Base-by-base conservation (phyloP, 2,329 filamentous ascomycete species). In the Sporothrix luriei region DNA sequence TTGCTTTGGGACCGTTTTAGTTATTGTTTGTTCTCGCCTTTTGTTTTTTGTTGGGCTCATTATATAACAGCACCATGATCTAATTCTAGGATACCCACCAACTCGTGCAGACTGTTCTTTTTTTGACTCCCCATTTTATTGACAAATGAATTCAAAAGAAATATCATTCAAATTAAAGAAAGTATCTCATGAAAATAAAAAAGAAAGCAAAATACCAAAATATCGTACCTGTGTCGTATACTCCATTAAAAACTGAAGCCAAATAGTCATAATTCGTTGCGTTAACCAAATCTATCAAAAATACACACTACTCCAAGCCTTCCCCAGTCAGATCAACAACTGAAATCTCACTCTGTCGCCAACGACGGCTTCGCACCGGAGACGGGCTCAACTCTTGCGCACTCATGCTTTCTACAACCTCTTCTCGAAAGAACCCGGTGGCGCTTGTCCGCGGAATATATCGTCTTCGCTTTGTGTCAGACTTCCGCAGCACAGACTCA, bases 351-450 rank as follows among this genome's bases (percentile, higher is more conserved):
- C 67, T 69, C 5, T 59, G 29, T 11, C 51, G 70, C 70, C 70
- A 71, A n/a, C 64, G 49, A n/a, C 51, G 55, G 26, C 54, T 33
- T 11, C 62, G 29, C 4, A 3, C 26, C 2, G 24, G 21, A 14
- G 40, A 52, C n/a, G 49, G 49, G 51, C 65, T 54, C 49, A 19
- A 38, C n/a, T n/a, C n/a, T n/a, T 21, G 19, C 57, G 26, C 38
- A 13, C 24, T 62, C 13, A 24, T 68, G 2, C 75, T 73, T 11
- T 73, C 69, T 64, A 76, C 74, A 52, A 74, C 71, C 21, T 76
- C 51, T 57, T 77, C 75, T 10, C 67, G 71, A 55, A 78, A 75
- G 71, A 72, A 78, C 3, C 77, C 77, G n/a, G 71, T 48, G 5
- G 73, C 74, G 54, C 75, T 76, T 3, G 70, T 73, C 24, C 74